Percentiles rank a stretch among this genome's conserved stretches.
Conservation (phyloP, 306 rosid genomes). For the Citrullus colocynthis region DNA sequence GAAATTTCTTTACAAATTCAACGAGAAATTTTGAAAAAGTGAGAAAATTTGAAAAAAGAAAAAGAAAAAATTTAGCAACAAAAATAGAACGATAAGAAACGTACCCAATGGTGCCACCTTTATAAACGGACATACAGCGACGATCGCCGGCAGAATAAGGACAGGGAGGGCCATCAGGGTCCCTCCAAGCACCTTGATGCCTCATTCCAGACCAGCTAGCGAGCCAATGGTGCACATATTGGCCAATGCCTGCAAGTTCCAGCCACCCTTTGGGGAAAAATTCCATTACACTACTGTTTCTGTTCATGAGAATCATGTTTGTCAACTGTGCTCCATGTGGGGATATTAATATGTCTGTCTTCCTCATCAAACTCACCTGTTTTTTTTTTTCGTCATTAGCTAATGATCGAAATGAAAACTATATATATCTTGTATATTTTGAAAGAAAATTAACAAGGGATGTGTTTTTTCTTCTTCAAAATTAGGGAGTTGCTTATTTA, state of each 20-base stretch:
- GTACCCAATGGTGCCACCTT: slow-evolving; percentile 35
- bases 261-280: slow-evolving; percentile 66
- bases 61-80: no score
- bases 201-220: slow-evolving; percentile 71
- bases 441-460: neutral
- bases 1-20: no score
- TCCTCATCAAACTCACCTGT: slow-evolving; percentile 51
- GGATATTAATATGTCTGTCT: slow-evolving; percentile 43
- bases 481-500: no score
- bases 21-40: no score
- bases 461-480: no score
- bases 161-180: slow-evolving; percentile 31
- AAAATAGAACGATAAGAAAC: no score
- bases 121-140: slow-evolving; percentile 48
- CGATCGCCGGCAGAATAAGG: slow-evolving; percentile 29
- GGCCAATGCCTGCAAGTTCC: slow-evolving; percentile 58
- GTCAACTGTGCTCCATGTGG: slow-evolving; percentile 63
- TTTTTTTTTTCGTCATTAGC: neutral
- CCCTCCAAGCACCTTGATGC: slow-evolving; percentile 54
- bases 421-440: neutral
- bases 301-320: slow-evolving; percentile 52
- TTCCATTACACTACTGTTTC: slow-evolving; percentile 66
- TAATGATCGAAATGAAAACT: neutral
- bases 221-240: slow-evolving; percentile 41
- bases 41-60: no score